Conservation (phyloP, 768 basidiomycete genomes). For the Suillus alpinus region DNA sequence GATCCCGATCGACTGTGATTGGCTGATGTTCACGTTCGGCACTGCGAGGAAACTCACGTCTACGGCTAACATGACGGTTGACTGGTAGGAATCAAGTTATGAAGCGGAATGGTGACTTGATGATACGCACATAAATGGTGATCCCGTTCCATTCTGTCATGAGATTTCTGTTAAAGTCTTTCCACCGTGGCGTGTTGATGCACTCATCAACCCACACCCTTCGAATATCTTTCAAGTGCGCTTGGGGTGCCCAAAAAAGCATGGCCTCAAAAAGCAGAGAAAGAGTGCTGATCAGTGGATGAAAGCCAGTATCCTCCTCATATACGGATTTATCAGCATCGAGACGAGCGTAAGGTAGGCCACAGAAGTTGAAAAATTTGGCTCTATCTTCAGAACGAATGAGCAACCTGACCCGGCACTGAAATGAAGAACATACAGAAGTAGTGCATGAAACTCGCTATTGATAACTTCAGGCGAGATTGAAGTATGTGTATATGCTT, state of each 20-base stretch:
- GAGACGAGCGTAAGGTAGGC: constrained; percentile 6
- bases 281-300: not conserved
- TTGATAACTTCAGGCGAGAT: not conserved
- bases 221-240: constrained; percentile 1
- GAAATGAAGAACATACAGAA: not conserved
- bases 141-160: constrained; percentile 48
- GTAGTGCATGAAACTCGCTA: constrained; percentile 2
- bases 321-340: constrained; percentile 8
- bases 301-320: not conserved
- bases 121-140: constrained; percentile 40
- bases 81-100: constrained; percentile 25
- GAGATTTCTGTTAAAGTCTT: constrained; percentile 37
- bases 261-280: not conserved
- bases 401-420: not conserved
- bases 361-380: constrained; percentile 10
- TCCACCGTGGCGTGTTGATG: constrained; percentile 38
- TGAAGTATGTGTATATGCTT: not conserved
- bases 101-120: not conserved
- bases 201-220: constrained; percentile 7
- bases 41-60: constrained; percentile 55
- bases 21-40: constrained; percentile 32
- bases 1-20: constrained; percentile 13
- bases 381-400: constrained; percentile 7
- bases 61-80: constrained; percentile 49
- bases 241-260: constrained; percentile 7